Evolutionary conservation across 2,329 filamentous ascomycete species (phyloP), one percentile per base, ranked within the genome.

Genomic region (Didymella arachidicola): DNA sequence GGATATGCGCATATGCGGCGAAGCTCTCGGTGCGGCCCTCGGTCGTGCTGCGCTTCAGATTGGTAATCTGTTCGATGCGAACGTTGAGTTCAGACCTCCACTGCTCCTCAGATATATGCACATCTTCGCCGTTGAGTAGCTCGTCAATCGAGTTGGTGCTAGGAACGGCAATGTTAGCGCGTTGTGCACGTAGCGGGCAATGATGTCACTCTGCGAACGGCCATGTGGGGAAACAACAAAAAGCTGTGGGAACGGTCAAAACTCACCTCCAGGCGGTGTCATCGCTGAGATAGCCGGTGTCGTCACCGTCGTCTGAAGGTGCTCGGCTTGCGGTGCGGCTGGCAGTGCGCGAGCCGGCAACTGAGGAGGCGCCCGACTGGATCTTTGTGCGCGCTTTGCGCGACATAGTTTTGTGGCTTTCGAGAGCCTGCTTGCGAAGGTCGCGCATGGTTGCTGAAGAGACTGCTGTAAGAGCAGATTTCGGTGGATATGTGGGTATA

Each of bases 11-110:
- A 73, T 89, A 92, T 1, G 81, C 81, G 43, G 79, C 80, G 47
- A 93, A 79, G 29, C 83, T 84, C 39, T 86, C 81, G 68, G 92
- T 89, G 51, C 92, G 86, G 22, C 87, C 86, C 62, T 90, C 86
- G 25, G 84, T 85, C 64, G 88, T 92, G 76, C 89, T 92, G 64
- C 89, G 87, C 82, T 96, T 96, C 68, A 91, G 88, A 66, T 91
- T 87, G 53, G 89, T 82, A 27, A 96, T 85, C 65, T 90, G 87
- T 46, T 89, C 83, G 62, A 96, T 87, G 57, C 88, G 85, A 61
- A 88, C 84, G 27, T 83, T 80, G 32, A 93, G 78, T 56, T 86
- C 83, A 16, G 85, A 79, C 44, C 87, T 84, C 84, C 90, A 91
- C 19, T 80, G 80, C 26, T 83, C 82, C 41, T 73, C 68, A 47